phyloP scores from a whole-genome alignment of 768 basidiomycete species.

The Naganishia vaughanmartiniae region DNA sequence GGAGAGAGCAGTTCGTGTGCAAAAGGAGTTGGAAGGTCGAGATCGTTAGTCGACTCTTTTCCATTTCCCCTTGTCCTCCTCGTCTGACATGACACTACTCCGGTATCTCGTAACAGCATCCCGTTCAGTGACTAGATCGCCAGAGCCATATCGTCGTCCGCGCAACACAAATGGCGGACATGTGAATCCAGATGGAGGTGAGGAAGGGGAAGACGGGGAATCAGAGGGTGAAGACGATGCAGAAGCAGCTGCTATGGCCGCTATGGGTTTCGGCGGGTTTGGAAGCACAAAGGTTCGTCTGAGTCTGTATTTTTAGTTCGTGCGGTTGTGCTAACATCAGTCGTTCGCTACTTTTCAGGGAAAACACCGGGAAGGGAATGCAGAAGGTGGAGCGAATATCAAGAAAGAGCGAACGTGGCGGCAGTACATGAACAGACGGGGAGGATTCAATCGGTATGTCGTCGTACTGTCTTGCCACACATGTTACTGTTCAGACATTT shows the following conservation, averaged over 20 bases:
- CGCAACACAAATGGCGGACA: conserved; percentile 20
- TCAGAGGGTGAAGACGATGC: conserved; percentile 54
- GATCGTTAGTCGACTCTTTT: neutral
- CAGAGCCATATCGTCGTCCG: conserved; percentile 26
- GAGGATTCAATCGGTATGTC: conserved; percentile 41
- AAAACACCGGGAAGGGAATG: conserved; percentile 63
- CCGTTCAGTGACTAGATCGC: neutral
- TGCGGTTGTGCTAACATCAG: too few species aligned
- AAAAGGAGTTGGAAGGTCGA: conserved; percentile 9
- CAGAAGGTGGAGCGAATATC: conserved; percentile 44
- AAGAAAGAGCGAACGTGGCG: conserved; percentile 83
- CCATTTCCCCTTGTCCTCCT: conserved; percentile 6
- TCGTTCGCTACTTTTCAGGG: conserved; percentile 75
- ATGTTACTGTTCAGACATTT: neutral
- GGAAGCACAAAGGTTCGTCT: conserved; percentile 76
- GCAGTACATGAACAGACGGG: conserved; percentile 92
- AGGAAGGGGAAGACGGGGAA: conserved; percentile 43
- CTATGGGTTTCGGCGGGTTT: conserved; percentile 78
- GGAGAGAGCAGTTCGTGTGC: conserved; percentile 22
- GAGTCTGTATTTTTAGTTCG: neutral
- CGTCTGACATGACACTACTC: neutral
- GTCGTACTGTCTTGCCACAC: too few species aligned
- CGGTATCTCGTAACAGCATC: neutral
- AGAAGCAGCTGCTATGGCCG: conserved; percentile 78
- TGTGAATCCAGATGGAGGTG: conserved; percentile 38